A percentile compares a stretch with the other conserved stretches of the same genome.
Conservation (phyloP, 2,329 filamentous ascomycete genomes). For the Ceratocystis variospora region DNA sequence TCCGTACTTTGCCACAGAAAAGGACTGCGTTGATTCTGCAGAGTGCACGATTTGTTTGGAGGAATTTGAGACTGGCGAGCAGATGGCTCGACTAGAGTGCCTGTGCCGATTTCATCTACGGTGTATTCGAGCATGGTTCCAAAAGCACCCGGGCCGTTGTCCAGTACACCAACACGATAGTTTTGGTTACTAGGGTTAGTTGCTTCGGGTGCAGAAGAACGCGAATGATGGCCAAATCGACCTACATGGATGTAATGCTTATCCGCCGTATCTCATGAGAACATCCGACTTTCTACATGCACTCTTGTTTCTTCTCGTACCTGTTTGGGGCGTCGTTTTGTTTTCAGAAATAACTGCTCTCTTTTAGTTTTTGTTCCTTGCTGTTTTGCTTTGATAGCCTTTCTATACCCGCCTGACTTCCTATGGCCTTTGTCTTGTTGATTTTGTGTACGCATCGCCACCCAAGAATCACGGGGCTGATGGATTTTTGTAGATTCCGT, state of each 20-base stretch:
- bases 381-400: background rate
- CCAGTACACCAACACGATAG: conserved; percentile 53
- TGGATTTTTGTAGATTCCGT: too few relatives aligned
- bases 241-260: background rate
- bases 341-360: background rate
- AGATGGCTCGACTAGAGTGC: conserved; percentile 54
- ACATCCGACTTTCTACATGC: background rate
- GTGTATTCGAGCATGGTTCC: conserved; percentile 51
- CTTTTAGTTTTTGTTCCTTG: background rate
- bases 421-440: background rate
- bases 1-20: conserved; percentile 50
- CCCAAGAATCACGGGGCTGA: background rate
- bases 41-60: conserved; percentile 57
- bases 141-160: conserved; percentile 47
- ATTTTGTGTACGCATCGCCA: background rate
- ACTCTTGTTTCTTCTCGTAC: background rate
- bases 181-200: conserved; percentile 32
- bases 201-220: background rate
- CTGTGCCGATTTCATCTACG: conserved; percentile 49
- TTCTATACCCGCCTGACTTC: background rate
- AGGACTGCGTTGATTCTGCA: conserved; percentile 53
- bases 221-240: background rate
- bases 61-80: conserved; percentile 47
- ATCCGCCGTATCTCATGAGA: background rate
- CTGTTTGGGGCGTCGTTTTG: background rate